These are phyloP conservation scores for Lachnellula suecica DNA, from an alignment of 2,329 filamentous ascomycete species.

Conservation along the genomic window DNA sequence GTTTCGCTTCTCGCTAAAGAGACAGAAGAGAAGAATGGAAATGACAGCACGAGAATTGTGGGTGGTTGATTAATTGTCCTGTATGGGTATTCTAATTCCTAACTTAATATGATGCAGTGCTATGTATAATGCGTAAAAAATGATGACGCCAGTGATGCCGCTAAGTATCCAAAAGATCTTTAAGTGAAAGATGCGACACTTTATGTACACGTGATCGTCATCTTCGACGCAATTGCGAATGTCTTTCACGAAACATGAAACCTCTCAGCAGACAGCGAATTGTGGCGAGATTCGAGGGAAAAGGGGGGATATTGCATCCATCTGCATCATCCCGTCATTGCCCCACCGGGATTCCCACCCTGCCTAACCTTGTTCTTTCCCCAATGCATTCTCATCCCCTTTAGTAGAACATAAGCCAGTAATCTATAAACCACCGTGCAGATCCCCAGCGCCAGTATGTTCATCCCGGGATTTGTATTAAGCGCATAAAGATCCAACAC, in stretches of 20 bases:
- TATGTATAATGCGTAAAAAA: neutral
- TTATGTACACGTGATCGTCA: too few species aligned
- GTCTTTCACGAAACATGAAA: too few species aligned
- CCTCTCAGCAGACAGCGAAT: too few species aligned
- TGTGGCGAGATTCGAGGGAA: too few species aligned
- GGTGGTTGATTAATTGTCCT: too few species aligned
- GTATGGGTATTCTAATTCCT: neutral
- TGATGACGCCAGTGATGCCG: neutral
- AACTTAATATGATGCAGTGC: neutral
- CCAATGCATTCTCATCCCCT: conserved; percentile 54
- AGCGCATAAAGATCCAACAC: conserved; percentile 68
- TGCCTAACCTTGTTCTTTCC: conserved; percentile 2
- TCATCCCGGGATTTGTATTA: conserved; percentile 58
- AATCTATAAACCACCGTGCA: conserved; percentile 65
- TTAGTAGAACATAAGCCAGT: conserved; percentile 59
- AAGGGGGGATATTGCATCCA: too few species aligned
- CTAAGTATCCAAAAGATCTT: too few species aligned
- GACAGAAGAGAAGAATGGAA: neutral
- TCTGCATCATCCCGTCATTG: too few species aligned
- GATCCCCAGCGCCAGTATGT: conserved; percentile 61
- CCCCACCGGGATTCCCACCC: neutral
- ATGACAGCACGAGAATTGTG: neutral
- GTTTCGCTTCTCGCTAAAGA: conserved; percentile 16
- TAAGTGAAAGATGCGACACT: too few species aligned
- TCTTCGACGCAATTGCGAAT: too few species aligned